Conservation (phyloP, 169 alveolate genomes). For the Eimeria brunetti region DNA sequence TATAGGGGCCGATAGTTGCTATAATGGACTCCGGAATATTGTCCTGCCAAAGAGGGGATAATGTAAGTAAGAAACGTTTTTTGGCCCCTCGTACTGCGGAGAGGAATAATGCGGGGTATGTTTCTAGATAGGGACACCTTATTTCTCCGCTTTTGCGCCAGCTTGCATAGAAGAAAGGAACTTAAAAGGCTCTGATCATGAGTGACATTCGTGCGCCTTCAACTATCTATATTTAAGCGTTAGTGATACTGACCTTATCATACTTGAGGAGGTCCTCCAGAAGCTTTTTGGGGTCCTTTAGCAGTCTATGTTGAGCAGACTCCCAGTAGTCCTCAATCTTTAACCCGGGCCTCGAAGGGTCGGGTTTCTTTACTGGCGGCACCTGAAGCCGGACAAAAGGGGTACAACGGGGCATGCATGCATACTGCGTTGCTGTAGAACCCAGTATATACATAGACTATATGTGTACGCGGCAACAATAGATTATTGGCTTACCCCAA, state of each 20-base stretch:
- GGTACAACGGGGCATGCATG: neutral
- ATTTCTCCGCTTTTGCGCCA: neutral
- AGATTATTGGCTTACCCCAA: slow-evolving; percentile 85
- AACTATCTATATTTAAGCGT: neutral
- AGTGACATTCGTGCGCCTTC: neutral
- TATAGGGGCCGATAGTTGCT: slow-evolving; percentile 95
- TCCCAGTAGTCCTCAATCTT: slow-evolving; percentile 93
- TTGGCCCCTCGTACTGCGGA: neutral
- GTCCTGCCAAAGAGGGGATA: slow-evolving; percentile 93
- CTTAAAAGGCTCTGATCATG: neutral
- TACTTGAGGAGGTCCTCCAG: slow-evolving; percentile 89
- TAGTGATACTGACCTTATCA: slow-evolving; percentile 83
- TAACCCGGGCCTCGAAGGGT: slow-evolving; percentile 86
- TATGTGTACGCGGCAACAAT: neutral
- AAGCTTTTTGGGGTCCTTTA: slow-evolving; percentile 90
- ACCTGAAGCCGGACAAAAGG: slow-evolving; percentile 12
- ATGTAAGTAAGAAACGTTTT: slow-evolving; percentile 52
- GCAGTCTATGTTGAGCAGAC: slow-evolving; percentile 91
- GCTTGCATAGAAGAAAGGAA: neutral
- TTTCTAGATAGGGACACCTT: neutral
- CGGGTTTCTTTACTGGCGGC: slow-evolving; percentile 87
- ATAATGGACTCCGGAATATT: slow-evolving; percentile 96
- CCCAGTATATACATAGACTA: neutral
- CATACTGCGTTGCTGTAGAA: neutral
- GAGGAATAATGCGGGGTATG: slow-evolving; percentile 77